A percentile compares a stretch with the other conserved stretches of the same genome.
Conservation (phyloP, 495 filamentous ascomycete species). For the Symbiotaphrina buchneri region DNA sequence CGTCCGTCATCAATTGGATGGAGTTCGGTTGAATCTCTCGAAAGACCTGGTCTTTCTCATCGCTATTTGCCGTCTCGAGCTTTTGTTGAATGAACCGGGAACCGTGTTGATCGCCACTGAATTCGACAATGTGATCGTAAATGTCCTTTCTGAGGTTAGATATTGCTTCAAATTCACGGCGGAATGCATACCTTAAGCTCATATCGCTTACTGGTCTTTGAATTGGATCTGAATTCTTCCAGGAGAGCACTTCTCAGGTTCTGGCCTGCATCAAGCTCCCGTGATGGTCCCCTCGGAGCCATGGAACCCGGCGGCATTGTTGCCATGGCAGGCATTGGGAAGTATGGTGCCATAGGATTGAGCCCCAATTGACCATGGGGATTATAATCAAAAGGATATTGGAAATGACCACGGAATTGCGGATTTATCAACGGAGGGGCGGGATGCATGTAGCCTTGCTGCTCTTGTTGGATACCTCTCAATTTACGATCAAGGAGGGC, state of each 20-base stretch:
- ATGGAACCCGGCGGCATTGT: conserved; percentile 6
- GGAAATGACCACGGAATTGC: conserved; percentile 18
- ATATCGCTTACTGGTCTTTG: conserved; percentile 56
- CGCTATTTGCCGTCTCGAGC: conserved; percentile 82
- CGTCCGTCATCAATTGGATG: conserved; percentile 80
- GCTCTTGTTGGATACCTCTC: conserved; percentile 23
- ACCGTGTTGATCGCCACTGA: conserved; percentile 86
- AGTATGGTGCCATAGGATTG: conserved; percentile 15
- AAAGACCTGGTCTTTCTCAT: conserved; percentile 92
- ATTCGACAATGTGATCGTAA: conserved; percentile 75
- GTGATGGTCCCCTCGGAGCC: conserved; percentile 25
- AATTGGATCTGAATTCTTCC: conserved; percentile 56
- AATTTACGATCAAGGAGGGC: conserved; percentile 24
- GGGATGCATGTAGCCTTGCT: conserved; percentile 17
- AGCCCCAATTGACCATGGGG: conserved; percentile 6
- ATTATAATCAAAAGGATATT: conserved; percentile 18
- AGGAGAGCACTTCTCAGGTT: conserved; percentile 48
- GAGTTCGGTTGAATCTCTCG: conserved; percentile 63
- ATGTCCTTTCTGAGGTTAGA: conserved; percentile 39
- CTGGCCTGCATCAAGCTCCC: conserved; percentile 41
- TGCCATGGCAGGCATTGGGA: conserved; percentile 10
- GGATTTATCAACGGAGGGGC: conserved; percentile 13
- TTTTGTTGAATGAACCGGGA: conserved; percentile 94
- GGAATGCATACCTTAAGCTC: conserved; percentile 46
- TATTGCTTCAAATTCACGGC: neutral